Base-by-base conservation (phyloP, 139 green algal species). In the Volvox reticuliferus region DNA sequence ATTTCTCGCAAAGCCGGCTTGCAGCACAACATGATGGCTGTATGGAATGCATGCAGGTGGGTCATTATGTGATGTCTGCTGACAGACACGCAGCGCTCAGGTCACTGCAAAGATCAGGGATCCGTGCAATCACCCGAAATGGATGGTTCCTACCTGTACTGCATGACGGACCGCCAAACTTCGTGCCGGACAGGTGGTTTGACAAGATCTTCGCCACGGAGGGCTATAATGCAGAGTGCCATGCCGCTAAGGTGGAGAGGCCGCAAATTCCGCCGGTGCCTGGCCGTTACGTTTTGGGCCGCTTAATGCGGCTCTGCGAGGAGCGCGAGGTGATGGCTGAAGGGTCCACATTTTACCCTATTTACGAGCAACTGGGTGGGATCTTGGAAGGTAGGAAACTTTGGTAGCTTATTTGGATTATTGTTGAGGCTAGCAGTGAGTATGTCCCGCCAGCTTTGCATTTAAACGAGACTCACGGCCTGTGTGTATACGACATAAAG, bases 21-120 rank as follows among this genome's bases (percentile, higher is more conserved):
- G 2, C 35, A 26, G 30, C 2, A 28, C 50, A 83, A 90, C 86
- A 83, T 90, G 86, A 24, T 83, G 86, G 86, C 86, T 14, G 13
- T 90, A 50, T 90, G 86, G 86, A 90, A 90, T 32, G 86, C 86
- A 6, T 68, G 68, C 69, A 71, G 85, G 69, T 73, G 65, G 65
- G 65, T 28, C 9, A 28, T 73, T 5, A 73, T 28, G 6, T 73
- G 24, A 73, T 24, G 6, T 24, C 12, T 30, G 9, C 65, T 24
- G 65, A 73, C 2, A 28, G 65, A 24, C 24, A 28, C 24, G 6
- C 21, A 24, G 65, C 6, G 21, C 65, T 28, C 21, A 73, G 21
- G 65, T 28, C 24, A 12, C 2, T 30, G 21, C 24, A 73, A 73
- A 16, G 24, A 24, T 28, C 24, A 28, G 65, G 65, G 5, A 28